These are phyloP conservation scores for Trichoderma lentiforme DNA, from an alignment of 2,329 filamentous ascomycete species.

Conservation along the genomic window DNA sequence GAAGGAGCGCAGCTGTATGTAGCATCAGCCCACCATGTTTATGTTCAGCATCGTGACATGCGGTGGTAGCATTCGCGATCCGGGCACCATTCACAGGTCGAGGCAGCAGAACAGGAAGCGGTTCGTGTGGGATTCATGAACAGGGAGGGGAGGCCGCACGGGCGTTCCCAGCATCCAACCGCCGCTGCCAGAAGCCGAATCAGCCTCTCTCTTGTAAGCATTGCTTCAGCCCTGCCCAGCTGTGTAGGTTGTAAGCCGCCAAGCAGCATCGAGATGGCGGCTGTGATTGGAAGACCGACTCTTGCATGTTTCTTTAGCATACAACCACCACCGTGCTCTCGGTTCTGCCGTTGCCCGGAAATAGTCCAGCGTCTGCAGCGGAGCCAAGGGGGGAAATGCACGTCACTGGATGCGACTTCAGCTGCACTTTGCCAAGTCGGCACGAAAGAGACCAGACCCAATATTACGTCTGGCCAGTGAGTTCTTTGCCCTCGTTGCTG, in stretches of 20 bases:
- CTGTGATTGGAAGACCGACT: neutral
- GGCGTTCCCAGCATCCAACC: neutral
- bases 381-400: slow-evolving; percentile 2
- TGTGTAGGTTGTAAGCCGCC: neutral
- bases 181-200: neutral
- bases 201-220: neutral
- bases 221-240: slow-evolving; percentile 4
- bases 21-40: slow-evolving; percentile 8
- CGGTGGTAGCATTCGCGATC: neutral
- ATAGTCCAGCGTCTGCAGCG: slow-evolving; percentile 1
- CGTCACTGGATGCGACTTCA: slow-evolving; percentile 5
- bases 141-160: neutral
- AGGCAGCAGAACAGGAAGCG: neutral
- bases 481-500: neutral
- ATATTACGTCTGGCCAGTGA: neutral
- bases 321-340: neutral
- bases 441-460: neutral
- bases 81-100: neutral
- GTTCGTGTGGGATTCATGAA: neutral
- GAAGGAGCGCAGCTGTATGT: neutral
- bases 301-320: neutral
- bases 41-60: slow-evolving; percentile 4
- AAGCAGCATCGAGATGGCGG: neutral
- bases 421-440: neutral
- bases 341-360: slow-evolving; percentile 8